Evolutionary conservation across 2,329 filamentous ascomycete genomes (phyloP).

Genomic region (Pseudogymnoascus sp.): DNA sequence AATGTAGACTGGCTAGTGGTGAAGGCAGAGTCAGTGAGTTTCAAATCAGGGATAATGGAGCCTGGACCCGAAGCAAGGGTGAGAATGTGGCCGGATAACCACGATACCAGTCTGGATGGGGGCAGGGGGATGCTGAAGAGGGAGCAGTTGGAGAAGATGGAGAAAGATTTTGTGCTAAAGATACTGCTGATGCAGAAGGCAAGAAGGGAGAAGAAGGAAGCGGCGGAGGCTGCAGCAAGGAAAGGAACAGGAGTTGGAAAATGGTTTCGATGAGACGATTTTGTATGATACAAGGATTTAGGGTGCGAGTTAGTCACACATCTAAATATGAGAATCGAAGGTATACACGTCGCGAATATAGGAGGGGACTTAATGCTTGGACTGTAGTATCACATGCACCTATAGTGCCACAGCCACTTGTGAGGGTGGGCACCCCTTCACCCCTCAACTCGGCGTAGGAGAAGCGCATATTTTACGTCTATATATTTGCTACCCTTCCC

Average conservation of each 20-base stretch:
- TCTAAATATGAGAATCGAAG: not conserved
- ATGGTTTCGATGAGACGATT: not conserved
- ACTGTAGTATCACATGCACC: not conserved
- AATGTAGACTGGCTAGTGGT: conserved; percentile 37
- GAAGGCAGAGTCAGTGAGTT: conserved; percentile 35
- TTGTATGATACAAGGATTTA: not conserved
- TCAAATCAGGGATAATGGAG: conserved; percentile 29
- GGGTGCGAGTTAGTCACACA: not conserved
- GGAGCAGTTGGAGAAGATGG: conserved; percentile 28
- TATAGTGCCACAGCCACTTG: not conserved
- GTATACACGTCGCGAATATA: not conserved
- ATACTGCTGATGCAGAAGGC: conserved; percentile 11
- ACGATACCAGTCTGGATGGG: conserved; percentile 35
- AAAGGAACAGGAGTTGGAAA: not conserved
- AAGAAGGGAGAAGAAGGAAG: conserved; percentile 13
- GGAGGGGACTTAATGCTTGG: not conserved
- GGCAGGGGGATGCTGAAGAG: conserved; percentile 32
- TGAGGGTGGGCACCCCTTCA: not conserved
- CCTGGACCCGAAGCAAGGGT: conserved; percentile 25
- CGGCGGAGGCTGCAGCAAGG: not conserved
- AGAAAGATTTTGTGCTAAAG: conserved; percentile 11
- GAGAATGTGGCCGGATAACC: conserved; percentile 27
- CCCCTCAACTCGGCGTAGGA: not conserved
- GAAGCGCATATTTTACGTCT: not conserved
- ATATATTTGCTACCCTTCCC: not conserved